These are phyloP conservation scores for Pseudopediastrum boryanum DNA, from an alignment of 139 green algal species.

Conservation along the genomic window DNA sequence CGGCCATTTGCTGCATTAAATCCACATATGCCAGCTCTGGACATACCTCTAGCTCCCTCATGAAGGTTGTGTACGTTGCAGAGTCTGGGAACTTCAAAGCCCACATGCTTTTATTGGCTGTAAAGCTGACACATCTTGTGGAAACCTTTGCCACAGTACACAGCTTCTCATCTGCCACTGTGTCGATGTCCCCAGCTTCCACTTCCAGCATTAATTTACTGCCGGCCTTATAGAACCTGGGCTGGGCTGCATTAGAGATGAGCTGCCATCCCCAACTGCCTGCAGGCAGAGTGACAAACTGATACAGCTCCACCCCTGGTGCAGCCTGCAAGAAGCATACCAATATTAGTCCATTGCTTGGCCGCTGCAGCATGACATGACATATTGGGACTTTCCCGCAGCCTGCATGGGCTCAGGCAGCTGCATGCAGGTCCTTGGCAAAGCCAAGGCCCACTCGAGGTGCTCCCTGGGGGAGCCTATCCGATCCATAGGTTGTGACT, in stretches of 20 bases:
- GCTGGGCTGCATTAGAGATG: slow-evolving; percentile 41
- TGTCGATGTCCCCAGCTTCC: slow-evolving; percentile 56
- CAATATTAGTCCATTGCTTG: too few species aligned
- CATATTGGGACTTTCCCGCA: neutral
- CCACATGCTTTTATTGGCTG: slow-evolving; percentile 54
- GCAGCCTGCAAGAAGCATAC: too few species aligned
- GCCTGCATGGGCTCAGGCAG: neutral
- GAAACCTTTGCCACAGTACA: slow-evolving; percentile 47
- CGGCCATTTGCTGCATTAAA: neutral
- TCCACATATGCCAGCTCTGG: neutral
- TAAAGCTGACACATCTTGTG: slow-evolving; percentile 65
- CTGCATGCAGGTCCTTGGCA: neutral
- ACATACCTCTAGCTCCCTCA: slow-evolving; percentile 44
- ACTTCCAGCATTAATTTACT: slow-evolving; percentile 59
- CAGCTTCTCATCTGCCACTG: slow-evolving; percentile 45
- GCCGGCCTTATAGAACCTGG: slow-evolving; percentile 59
- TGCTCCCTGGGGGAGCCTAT: neutral
- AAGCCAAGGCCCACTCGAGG: neutral
- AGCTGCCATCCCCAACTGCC: slow-evolving; percentile 72
- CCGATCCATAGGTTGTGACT: neutral
- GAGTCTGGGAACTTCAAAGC: slow-evolving; percentile 62
- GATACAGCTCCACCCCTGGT: slow-evolving; percentile 57
- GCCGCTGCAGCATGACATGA: neutral
- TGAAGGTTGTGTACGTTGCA: slow-evolving; percentile 53
- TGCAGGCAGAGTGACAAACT: slow-evolving; percentile 50